Base-by-base conservation (phyloP, 1,284 basidiomycete genomes). In the Ustilago nuda region DNA sequence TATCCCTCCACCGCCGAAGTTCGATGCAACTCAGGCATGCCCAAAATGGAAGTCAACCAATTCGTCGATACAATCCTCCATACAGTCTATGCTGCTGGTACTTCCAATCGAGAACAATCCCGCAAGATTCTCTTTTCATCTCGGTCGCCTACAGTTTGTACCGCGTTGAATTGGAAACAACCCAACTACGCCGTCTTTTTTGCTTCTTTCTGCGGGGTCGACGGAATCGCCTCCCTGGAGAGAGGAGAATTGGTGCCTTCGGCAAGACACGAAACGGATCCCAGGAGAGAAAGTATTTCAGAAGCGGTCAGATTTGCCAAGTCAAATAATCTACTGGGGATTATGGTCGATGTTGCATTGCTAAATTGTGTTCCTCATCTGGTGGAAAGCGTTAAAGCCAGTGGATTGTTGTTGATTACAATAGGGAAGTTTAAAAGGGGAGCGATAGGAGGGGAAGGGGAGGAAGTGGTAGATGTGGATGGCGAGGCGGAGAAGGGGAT, bases 161-260 rank as follows among this genome's bases (percentile, higher is more conserved):
- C 92, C 3, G 91, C 92, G 17, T 87, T 99, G 63, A 98, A 99
- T 86, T 98, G 97, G 95, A 99, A 99, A 87, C 97, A 99, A 87
- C 97, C 97, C 17, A 99, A 99, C 86, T 98, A 94, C 92, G 87
- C 97, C 59, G 96, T 99, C 35, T 97, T 99, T 87, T 94, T 98
- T 86, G 92, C 92, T 8, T 92, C 93, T 12, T 91, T 91, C 82
- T 97, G 95, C 85, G 94, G 94, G 50, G 90, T 92, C 66, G 88
- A 89, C 41, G 84, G 87, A 8, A 41, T 15, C 2, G 70, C 76
- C 1, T 64, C 62, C 35, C n/a, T 62, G 23, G 68, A 65, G 19
- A 36, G 43, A 4, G 70, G 70, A 30, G 46, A 63, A 46, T 45
- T 84, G 36, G 71, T 86, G 3, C 86, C 87, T 1, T 86, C 87